phyloP scores from a whole-genome alignment of 192 early-diverging fungal genomes.

The Gonapodya sp. region DNA sequence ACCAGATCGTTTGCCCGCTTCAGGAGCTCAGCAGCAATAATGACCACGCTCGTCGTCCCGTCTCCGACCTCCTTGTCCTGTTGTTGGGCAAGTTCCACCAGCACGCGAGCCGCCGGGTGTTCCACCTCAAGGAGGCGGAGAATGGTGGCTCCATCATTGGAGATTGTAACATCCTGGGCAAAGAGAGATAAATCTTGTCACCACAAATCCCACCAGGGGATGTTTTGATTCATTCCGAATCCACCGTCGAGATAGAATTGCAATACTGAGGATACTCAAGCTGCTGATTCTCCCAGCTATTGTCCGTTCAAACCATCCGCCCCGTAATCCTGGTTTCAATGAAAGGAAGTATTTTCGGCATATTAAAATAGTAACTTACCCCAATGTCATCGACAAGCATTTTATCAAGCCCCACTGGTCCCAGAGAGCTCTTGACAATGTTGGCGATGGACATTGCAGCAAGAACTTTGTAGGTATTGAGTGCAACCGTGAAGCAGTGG shows the following conservation, averaged over 20 bases:
- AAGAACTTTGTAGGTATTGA: constrained; percentile 80
- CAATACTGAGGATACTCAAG: no score
- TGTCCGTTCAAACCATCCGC: no score
- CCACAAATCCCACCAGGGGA: background rate
- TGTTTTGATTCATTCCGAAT: background rate
- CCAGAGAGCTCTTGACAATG: constrained; percentile 96
- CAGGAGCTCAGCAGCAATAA: constrained; percentile 96
- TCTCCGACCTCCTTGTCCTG: constrained; percentile 99
- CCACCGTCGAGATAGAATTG: background rate
- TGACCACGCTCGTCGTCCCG: constrained; percentile 98
- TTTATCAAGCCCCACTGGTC: constrained; percentile 98
- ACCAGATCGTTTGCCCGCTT: constrained; percentile 93
- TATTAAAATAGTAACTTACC: constrained; percentile 55
- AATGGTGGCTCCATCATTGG: constrained; percentile 99
- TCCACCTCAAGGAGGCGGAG: constrained; percentile 94
- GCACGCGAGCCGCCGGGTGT: constrained; percentile 91
- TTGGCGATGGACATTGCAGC: constrained; percentile 93
- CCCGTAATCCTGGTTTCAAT: no score
- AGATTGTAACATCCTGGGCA: constrained; percentile 99
- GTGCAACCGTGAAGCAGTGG: no score
- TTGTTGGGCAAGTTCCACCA: constrained; percentile 98
- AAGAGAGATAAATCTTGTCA: background rate
- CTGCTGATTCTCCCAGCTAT: no score
- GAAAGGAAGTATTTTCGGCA: no score
- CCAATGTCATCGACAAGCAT: constrained; percentile 99